A percentile compares a stretch with the other conserved stretches of the same genome.
Evolutionary conservation across 2,329 filamentous ascomycete genomes (phyloP).

Genomic region (Penicillium corylophilum): DNA sequence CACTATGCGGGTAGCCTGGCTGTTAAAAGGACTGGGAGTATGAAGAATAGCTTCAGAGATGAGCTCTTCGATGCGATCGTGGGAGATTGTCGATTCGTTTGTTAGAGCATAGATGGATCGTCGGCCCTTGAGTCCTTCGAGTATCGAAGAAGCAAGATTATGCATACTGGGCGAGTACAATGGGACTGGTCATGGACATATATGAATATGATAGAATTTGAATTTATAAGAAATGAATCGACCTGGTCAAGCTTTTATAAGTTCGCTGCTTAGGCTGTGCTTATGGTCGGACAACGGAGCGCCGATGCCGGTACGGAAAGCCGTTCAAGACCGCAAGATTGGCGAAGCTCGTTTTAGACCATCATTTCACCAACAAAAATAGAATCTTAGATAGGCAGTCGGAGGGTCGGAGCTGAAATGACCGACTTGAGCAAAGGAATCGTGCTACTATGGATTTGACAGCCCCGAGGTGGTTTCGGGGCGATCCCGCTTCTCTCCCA

Average conservation of each 20-base stretch:
- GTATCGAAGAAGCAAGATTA: not conserved
- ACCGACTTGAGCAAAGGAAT: not conserved
- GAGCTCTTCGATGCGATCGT: slow-evolving; percentile 30
- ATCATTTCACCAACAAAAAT: not conserved
- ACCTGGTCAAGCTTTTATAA: not conserved
- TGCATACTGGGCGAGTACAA: not conserved
- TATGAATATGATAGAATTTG: too few species aligned
- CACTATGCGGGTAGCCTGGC: slow-evolving; percentile 71
- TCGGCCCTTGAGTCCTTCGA: slow-evolving; percentile 16
- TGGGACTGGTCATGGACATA: not conserved
- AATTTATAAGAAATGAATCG: too few species aligned
- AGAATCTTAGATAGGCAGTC: too few species aligned
- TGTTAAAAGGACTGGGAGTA: slow-evolving; percentile 78
- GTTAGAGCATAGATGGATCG: slow-evolving; percentile 31
- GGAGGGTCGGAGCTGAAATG: not conserved
- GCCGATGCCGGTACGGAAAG: not conserved
- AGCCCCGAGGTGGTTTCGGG: too few species aligned
- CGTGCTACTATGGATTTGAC: not conserved
- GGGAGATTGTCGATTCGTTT: slow-evolving; percentile 28
- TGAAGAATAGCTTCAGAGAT: slow-evolving; percentile 54
- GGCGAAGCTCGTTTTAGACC: not conserved
- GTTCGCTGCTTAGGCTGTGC: not conserved
- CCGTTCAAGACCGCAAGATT: not conserved
- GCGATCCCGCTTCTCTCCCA: not conserved
- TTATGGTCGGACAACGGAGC: not conserved